Base-by-base conservation (phyloP, 352 stramenopile species). In the Globisporangium barbulae region DNA sequence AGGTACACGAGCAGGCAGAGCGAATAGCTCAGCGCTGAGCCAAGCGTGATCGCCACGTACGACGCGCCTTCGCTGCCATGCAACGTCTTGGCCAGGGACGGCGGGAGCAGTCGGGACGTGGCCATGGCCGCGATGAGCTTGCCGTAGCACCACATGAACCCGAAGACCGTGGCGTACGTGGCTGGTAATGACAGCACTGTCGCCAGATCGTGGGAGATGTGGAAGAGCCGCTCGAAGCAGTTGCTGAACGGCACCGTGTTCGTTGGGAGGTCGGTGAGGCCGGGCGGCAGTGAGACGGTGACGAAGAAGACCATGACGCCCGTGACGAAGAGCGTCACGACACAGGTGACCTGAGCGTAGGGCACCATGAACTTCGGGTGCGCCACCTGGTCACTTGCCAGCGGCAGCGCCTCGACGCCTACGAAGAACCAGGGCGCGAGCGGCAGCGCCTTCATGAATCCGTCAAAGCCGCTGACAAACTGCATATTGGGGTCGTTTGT, bases 121-220 rank as follows among this genome's bases (percentile, higher is more conserved):
- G 75, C 78, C 75, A 87, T 84, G 10, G 75, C 69, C 2, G 68
- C 53, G 8, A 87, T 79, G 7, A 87, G 64, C 50, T 82, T 83
- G 1, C 75, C 73, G 49, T 83, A 85, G 31, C 73, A 79, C 68
- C 76, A 81, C 59, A 86, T 81, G 47, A 85, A 85, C 2, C 74
- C 76, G 49, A 81, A 83, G 5, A 72, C 76, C 3, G 74, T 86
- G 3, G 73, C 73, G 63, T 79, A 87, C 2, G 75, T 87, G 0
- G 75, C 78, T 5, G 75, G 75, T 0, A 84, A 28, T 12, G 78
- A 87, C 0, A 84, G 21, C 31, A 81, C 21, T 10, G 65, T 83
- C 7, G 78, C 71, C 2, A 47, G 9, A 0, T 65, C 30, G 0
- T 56, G 49, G 5, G 49, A 49, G 3, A 78, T 63, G 0, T 63